These are phyloP conservation scores for Anthracocystis setariae DNA, from an alignment of 1,284 basidiomycete genomes.

Conservation along the genomic window DNA sequence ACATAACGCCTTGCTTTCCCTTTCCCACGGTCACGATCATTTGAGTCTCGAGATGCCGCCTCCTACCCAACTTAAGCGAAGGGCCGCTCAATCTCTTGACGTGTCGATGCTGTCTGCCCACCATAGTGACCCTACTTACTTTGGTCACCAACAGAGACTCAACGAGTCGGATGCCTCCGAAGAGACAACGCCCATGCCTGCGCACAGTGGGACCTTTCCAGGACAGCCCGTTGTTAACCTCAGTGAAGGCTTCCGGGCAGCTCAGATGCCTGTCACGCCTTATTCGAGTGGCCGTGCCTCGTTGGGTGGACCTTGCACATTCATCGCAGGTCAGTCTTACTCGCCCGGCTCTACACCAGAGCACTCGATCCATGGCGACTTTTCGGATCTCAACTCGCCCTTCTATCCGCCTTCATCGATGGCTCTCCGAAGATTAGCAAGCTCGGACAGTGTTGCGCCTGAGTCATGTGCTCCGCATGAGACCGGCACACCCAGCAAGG, in stretches of 20 bases:
- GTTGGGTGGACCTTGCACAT: slow-evolving; percentile 26
- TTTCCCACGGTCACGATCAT: slow-evolving; percentile 41
- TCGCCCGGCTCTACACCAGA: slow-evolving; percentile 49
- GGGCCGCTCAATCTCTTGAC: slow-evolving; percentile 47
- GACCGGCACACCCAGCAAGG: slow-evolving; percentile 19
- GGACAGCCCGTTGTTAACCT: slow-evolving; percentile 42
- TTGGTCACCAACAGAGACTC: slow-evolving; percentile 13
- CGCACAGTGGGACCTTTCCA: slow-evolving; percentile 38
- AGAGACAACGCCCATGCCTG: slow-evolving; percentile 55
- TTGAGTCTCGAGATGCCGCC: slow-evolving; percentile 42
- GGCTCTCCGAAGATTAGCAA: slow-evolving; percentile 31
- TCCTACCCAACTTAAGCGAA: slow-evolving; percentile 24
- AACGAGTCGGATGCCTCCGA: slow-evolving; percentile 47
- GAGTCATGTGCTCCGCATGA: slow-evolving; percentile 32
- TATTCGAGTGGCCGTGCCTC: slow-evolving; percentile 30
- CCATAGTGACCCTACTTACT: slow-evolving; percentile 7
- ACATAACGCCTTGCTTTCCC: slow-evolving; percentile 43
- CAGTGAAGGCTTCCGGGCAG: slow-evolving; percentile 38
- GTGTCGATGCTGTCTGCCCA: slow-evolving; percentile 39
- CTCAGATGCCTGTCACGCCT: slow-evolving; percentile 38
- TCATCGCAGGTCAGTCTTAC: slow-evolving; percentile 46
- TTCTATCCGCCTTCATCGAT: slow-evolving; percentile 33
- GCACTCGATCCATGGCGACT: slow-evolving; percentile 32
- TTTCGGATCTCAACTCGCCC: slow-evolving; percentile 36
- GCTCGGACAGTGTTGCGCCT: slow-evolving; percentile 24